A percentile compares a stretch with the other conserved stretches of the same genome.
These are phyloP conservation scores for Westerdykella aurantiaca DNA, from an alignment of 2,329 filamentous ascomycete genomes.

Conservation along the genomic window DNA sequence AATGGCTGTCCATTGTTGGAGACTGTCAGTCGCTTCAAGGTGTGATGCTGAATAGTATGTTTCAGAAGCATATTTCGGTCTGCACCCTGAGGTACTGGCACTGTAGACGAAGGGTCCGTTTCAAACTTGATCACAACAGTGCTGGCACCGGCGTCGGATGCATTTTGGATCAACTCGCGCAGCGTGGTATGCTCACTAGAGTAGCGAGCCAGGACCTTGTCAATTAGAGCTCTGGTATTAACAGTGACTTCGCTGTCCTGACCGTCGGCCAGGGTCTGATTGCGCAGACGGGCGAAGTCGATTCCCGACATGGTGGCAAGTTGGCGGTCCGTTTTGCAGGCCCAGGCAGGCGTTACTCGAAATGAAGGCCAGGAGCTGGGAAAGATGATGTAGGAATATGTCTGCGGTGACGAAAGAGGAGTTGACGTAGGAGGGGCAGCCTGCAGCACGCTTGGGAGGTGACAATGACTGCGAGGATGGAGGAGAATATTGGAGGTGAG, in stretches of 20 bases:
- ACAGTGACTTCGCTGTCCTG: conserved; percentile 97
- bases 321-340: neutral
- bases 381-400: too few relatives aligned
- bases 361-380: too few relatives aligned
- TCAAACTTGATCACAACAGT: conserved; percentile 90
- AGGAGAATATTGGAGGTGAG: too few relatives aligned
- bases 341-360: neutral
- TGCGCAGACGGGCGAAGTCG: conserved; percentile 65
- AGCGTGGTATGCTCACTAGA: conserved; percentile 88
- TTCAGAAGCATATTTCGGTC: conserved; percentile 69
- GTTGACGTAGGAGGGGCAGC: too few relatives aligned
- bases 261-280: conserved; percentile 80
- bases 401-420: too few relatives aligned
- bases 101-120: conserved; percentile 72
- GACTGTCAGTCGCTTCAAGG: conserved; percentile 78
- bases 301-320: conserved; percentile 31
- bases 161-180: conserved; percentile 94
- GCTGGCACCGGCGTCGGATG: conserved; percentile 89
- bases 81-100: conserved; percentile 62
- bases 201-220: conserved; percentile 94
- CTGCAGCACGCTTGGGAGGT: too few relatives aligned
- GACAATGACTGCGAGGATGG: too few relatives aligned
- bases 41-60: conserved; percentile 79
- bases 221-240: conserved; percentile 92
- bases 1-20: conserved; percentile 90